A percentile compares a stretch with the other conserved stretches of the same genome.
Evolutionary conservation across 768 basidiomycete species (phyloP).

Genomic region (Tephrocybe sp.): DNA sequence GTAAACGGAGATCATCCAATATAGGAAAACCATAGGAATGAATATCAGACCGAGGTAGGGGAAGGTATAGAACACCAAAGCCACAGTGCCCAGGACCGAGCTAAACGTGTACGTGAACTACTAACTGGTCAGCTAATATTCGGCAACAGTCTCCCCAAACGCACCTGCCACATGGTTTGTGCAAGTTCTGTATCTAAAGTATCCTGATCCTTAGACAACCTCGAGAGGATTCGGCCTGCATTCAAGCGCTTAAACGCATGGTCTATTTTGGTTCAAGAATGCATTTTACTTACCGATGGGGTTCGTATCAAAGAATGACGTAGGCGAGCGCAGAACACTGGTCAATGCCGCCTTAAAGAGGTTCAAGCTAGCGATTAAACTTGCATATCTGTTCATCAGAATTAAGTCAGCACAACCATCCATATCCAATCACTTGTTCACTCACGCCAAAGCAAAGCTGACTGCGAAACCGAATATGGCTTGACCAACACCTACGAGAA

Average conservation of each 20-base stretch:
- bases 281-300: constrained; percentile 45
- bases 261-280: too few relatives aligned
- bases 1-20: constrained; percentile 49
- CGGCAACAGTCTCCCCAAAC: background rate
- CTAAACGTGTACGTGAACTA: constrained; percentile 39
- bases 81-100: constrained; percentile 51
- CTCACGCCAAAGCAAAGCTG: constrained; percentile 49
- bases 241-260: background rate
- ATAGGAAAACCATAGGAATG: constrained; percentile 47
- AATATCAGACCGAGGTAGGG: constrained; percentile 70
- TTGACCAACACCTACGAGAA: constrained; percentile 37
- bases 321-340: constrained; percentile 56
- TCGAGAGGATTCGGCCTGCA: constrained; percentile 52
- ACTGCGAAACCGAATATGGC: constrained; percentile 49
- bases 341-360: constrained; percentile 55
- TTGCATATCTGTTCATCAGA: constrained; percentile 7
- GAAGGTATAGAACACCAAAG: constrained; percentile 62
- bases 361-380: constrained; percentile 38
- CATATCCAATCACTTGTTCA: background rate
- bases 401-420: background rate
- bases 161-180: constrained; percentile 43
- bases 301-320: constrained; percentile 72
- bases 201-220: constrained; percentile 61
- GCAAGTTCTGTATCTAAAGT: constrained; percentile 51
- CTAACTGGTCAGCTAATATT: background rate